Conservation (phyloP, 768 basidiomycete genomes). For the Pleurotus tuoliensis region DNA sequence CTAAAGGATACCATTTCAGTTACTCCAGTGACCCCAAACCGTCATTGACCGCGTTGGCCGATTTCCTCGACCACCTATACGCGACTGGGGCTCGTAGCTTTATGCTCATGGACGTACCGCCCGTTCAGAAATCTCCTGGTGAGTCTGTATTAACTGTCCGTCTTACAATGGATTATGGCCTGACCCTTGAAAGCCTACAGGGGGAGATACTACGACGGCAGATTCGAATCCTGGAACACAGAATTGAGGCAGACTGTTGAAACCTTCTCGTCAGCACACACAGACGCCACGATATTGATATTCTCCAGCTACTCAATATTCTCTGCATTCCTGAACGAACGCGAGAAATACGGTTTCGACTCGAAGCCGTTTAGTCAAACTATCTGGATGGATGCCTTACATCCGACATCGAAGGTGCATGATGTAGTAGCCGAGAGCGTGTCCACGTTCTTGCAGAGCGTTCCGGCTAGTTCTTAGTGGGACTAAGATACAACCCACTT, state of each 20-base stretch:
- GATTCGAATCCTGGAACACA: conserved; percentile 40
- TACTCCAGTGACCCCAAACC: conserved; percentile 15
- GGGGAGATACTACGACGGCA: conserved; percentile 11
- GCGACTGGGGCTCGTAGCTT: conserved; percentile 49
- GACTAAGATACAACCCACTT: too few relatives aligned
- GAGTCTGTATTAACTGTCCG: conserved; percentile 2
- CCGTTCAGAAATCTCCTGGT: conserved; percentile 48
- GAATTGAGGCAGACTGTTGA: conserved; percentile 26
- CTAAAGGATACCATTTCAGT: conserved; percentile 6
- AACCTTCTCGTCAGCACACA: conserved; percentile 34
- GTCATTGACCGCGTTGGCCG: conserved; percentile 34
- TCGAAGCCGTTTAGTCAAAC: conserved; percentile 26
- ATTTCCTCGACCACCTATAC: conserved; percentile 45
- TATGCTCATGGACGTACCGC: conserved; percentile 57
- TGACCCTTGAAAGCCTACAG: not conserved
- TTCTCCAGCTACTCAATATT: conserved; percentile 49
- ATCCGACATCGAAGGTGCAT: conserved; percentile 51
- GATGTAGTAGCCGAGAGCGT: conserved; percentile 42
- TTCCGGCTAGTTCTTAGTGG: too few relatives aligned
- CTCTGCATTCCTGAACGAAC: conserved; percentile 43
- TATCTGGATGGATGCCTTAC: conserved; percentile 51
- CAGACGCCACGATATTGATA: conserved; percentile 42
- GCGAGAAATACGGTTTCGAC: conserved; percentile 34
- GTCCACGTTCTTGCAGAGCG: conserved; percentile 29
- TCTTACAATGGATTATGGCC: not conserved